Evolutionary conservation across 768 basidiomycete species (phyloP).

Genomic region (Calocybe cyanea): DNA sequence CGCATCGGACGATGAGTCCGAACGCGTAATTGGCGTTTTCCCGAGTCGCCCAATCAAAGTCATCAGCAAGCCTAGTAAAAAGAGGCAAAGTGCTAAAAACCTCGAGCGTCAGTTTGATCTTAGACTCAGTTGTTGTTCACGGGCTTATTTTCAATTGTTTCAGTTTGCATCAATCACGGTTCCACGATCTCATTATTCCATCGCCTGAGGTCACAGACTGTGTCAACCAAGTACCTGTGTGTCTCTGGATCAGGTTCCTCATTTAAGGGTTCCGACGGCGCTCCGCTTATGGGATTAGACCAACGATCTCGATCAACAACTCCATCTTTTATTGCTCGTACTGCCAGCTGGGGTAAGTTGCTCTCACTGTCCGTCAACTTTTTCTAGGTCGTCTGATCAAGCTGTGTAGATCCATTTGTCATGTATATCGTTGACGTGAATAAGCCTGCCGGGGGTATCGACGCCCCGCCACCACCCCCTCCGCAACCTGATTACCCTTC

Average conservation of each 20-base stretch:
- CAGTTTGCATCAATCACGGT: slow-evolving; percentile 94
- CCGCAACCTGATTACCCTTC: slow-evolving; percentile 89
- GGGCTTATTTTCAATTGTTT: slow-evolving; percentile 10
- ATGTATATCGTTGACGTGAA: slow-evolving; percentile 97
- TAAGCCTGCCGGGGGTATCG: slow-evolving; percentile 74
- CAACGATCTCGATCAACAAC: slow-evolving; percentile 66
- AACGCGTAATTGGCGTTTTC: slow-evolving; percentile 84
- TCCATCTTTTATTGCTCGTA: slow-evolving; percentile 86
- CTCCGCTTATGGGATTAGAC: slow-evolving; percentile 77
- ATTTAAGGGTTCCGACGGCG: slow-evolving; percentile 91
- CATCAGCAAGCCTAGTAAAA: slow-evolving; percentile 98
- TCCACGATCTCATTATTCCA: slow-evolving; percentile 95
- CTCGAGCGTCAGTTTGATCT: slow-evolving; percentile 68
- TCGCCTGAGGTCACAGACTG: slow-evolving; percentile 91
- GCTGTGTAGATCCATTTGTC: slow-evolving; percentile 74
- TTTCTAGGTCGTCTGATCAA: slow-evolving; percentile 7
- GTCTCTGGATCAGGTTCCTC: slow-evolving; percentile 92
- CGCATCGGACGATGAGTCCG: slow-evolving; percentile 73
- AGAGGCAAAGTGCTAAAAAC: slow-evolving; percentile 91
- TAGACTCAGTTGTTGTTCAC: slow-evolving; percentile 7
- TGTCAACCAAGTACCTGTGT: slow-evolving; percentile 93
- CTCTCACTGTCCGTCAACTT: slow-evolving; percentile 7
- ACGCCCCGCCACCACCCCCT: slow-evolving; percentile 75
- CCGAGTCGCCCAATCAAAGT: slow-evolving; percentile 95
- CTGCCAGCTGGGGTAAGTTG: slow-evolving; percentile 80